Base-by-base conservation (phyloP, 2,329 filamentous ascomycete genomes). In the Ilyonectria mors-panacis region DNA sequence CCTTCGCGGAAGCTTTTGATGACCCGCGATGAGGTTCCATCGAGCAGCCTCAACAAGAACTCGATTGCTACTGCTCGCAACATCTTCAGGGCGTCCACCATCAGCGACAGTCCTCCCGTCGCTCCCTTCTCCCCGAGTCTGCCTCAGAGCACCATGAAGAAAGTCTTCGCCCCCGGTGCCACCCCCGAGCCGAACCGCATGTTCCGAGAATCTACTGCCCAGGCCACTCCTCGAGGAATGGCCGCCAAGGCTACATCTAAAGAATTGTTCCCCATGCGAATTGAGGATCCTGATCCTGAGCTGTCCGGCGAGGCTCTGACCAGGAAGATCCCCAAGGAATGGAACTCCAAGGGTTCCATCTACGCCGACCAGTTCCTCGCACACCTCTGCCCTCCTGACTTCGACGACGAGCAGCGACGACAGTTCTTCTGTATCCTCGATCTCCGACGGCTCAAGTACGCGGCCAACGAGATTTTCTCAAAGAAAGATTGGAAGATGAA, bases 371-470 rank as follows among this genome's bases (percentile, higher is more conserved):
- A 90, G 76, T 90, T 86, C 64, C 80, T 90, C 44, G 81, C 83
- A 1, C 85, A 89, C 66, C 84, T 88, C 35, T 89, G 87, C 71
- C 88, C 88, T 2, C 78, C 84, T 28, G 85, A 88, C 48, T 85
- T 89, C 68, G 86, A 88, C 69, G 88, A 90, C 57, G 82, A 87
- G 59, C 87, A 90, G 77, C 84, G 87, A 54, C 86, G 87, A 64
- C 88, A 90, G 79, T 90, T 89, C 75, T 90, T 89, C 72, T 90
- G 88, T 75, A 86, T 90, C 68, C 86, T 90, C 70, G 88, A 90
- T 73, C 80, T 90, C 64, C 86, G 88, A 66, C 85, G 88, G 69
- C 82, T 90, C 51, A 90, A 90, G 78, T 89, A 89, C 73, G 86
- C 87, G 6, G 88, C 88, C 30, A 85, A 89, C 71, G 88, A 90